Conservation (phyloP, 768 basidiomycete species). For the Pleurotus giganteus region DNA sequence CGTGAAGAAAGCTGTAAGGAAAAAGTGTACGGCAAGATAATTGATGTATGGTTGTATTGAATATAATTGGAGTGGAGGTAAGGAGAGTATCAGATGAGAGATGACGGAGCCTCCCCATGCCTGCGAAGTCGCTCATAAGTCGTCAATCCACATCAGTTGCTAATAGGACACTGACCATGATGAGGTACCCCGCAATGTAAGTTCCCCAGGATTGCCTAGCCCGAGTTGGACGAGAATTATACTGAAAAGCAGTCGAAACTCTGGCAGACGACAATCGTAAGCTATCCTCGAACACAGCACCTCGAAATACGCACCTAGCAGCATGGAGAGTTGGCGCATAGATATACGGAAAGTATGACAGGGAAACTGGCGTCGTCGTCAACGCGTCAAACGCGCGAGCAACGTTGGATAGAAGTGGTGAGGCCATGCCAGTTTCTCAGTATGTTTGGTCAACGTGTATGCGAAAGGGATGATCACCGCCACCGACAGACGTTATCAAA, state of each 20-base stretch:
- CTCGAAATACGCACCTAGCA: conserved; percentile 3
- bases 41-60: conserved; percentile 43
- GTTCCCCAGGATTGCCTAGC: conserved; percentile 38
- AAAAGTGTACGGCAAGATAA: conserved; percentile 45
- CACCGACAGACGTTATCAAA: too few species aligned
- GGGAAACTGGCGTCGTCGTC: conserved; percentile 4
- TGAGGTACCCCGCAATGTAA: conserved; percentile 42
- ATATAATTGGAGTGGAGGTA: conserved; percentile 47
- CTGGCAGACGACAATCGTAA: conserved; percentile 14
- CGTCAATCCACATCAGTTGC: not conserved
- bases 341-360: conserved; percentile 7
- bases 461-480: not conserved
- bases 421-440: not conserved
- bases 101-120: conserved; percentile 48
- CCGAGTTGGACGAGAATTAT: conserved; percentile 27
- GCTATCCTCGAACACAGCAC: not conserved
- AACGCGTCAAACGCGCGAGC: conserved; percentile 7
- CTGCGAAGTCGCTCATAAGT: conserved; percentile 16
- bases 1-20: conserved; percentile 39
- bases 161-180: conserved; percentile 35
- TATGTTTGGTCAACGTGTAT: too few species aligned
- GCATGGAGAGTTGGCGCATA: conserved; percentile 11
- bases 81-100: conserved; percentile 39
- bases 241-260: conserved; percentile 43
- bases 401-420: conserved; percentile 6